These are phyloP conservation scores for sunflower (Helianthus annuus) DNA, from an alignment of 129 eudicot genomes.

Conservation along the genomic window DNA sequence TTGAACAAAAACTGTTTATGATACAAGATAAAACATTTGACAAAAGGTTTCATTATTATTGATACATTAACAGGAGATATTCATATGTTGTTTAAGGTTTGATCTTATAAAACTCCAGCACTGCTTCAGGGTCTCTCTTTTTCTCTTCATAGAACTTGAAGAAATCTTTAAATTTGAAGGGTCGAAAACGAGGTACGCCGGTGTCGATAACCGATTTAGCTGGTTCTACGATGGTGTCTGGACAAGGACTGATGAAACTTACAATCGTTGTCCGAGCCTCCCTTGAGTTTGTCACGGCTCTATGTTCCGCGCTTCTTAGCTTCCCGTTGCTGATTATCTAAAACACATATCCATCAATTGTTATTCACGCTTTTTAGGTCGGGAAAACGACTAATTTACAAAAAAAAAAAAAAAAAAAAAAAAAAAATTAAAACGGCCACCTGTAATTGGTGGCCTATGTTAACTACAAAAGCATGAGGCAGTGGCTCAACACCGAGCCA, in stretches of 20 bases:
- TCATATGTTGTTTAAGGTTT: not conserved
- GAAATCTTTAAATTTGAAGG: constrained; percentile 31
- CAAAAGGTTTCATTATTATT: not conserved
- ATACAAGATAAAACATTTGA: not conserved
- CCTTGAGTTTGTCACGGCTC: constrained; percentile 49
- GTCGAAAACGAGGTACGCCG: constrained; percentile 16
- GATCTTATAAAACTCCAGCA: constrained; percentile 31
- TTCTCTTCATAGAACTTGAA: constrained; percentile 24
- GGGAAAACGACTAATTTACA: not conserved
- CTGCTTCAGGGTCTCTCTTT: constrained; percentile 28
- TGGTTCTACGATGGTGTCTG: constrained; percentile 33
- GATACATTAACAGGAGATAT: not conserved
- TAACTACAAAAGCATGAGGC: constrained; percentile 60
- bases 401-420: not conserved
- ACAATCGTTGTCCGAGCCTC: constrained; percentile 41
- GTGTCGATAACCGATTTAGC: constrained; percentile 15
- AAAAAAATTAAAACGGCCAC: constrained; percentile 15
- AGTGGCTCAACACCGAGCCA: constrained; percentile 68
- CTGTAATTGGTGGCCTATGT: constrained; percentile 61
- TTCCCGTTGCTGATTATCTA: constrained; percentile 55
- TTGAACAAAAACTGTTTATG: too few relatives aligned
- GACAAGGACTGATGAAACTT: constrained; percentile 32
- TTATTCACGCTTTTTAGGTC: not conserved
- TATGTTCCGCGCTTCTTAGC: constrained; percentile 46
- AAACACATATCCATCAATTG: constrained; percentile 1